phyloP scores from a whole-genome alignment of 352 stramenopile species.

The Blastocystis sp. region DNA sequence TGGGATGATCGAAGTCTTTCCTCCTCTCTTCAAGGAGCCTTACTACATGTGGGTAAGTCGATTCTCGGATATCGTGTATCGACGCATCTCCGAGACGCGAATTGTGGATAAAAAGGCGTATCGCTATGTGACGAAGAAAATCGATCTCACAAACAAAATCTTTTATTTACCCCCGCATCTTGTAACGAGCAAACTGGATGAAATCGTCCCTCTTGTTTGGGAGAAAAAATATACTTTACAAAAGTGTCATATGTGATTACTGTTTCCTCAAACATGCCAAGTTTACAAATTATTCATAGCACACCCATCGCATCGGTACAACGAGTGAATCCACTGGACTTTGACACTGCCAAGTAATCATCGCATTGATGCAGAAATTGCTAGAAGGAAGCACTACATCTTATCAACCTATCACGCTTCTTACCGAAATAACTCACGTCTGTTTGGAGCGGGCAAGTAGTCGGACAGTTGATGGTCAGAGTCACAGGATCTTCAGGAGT shows the following conservation, averaged over 20 bases:
- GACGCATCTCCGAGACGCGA: not conserved
- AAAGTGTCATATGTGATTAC: not conserved
- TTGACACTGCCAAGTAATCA: conserved; percentile 8
- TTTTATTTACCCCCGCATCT: conserved; percentile 26
- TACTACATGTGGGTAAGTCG: conserved; percentile 27
- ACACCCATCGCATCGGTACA: conserved; percentile 52
- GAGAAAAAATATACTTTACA: conserved; percentile 41
- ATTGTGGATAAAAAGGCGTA: conserved; percentile 38
- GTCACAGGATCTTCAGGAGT: not conserved
- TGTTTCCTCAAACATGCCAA: not conserved
- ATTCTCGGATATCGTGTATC: conserved; percentile 14
- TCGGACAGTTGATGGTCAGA: not conserved
- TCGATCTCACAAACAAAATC: conserved; percentile 56
- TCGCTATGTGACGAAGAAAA: not conserved
- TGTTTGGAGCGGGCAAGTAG: not conserved
- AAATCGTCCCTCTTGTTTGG: not conserved
- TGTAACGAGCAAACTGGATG: not conserved
- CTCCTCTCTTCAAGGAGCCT: conserved; percentile 10
- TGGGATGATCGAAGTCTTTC: conserved; percentile 30
- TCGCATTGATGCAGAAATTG: conserved; percentile 13
- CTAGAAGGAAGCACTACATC: conserved; percentile 11
- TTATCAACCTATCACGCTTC: not conserved
- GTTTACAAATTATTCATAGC: not conserved
- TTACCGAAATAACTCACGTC: not conserved
- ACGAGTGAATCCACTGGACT: not conserved